A percentile compares a stretch with the other conserved stretches of the same genome.
These are phyloP conservation scores for Babjeviella inositovora DNA, from an alignment of 805 yeast species.

Conservation along the genomic window DNA sequence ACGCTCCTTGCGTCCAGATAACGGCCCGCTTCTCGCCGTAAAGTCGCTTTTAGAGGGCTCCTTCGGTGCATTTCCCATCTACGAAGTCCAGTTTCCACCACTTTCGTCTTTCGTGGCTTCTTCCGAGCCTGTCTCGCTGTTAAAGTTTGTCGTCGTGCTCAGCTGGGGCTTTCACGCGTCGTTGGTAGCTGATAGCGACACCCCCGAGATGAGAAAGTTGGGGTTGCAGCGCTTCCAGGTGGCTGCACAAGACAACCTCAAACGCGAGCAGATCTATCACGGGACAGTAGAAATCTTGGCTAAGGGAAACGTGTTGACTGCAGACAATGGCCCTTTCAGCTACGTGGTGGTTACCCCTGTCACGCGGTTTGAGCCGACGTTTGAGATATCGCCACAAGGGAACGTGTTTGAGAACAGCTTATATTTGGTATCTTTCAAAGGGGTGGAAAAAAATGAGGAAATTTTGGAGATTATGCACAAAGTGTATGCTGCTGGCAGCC, in stretches of 20 bases:
- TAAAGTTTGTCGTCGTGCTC: slow-evolving; percentile 42
- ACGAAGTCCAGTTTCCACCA: slow-evolving; percentile 23
- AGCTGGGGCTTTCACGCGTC: slow-evolving; percentile 86
- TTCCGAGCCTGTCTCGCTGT: slow-evolving; percentile 5
- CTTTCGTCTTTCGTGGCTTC: slow-evolving; percentile 13
- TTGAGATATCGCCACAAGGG: slow-evolving; percentile 48
- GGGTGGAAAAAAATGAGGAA: slow-evolving; percentile 11
- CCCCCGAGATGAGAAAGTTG: slow-evolving; percentile 41
- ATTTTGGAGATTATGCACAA: slow-evolving; percentile 38
- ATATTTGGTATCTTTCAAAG: slow-evolving; percentile 30
- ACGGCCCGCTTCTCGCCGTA: slow-evolving; percentile 14
- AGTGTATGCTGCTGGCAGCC: slow-evolving; percentile 42
- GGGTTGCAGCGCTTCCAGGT: slow-evolving; percentile 55
- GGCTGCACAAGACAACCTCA: slow-evolving; percentile 46
- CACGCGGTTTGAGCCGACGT: slow-evolving; percentile 39
- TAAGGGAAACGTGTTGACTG: slow-evolving; percentile 2
- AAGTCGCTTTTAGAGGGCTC: slow-evolving; percentile 12
- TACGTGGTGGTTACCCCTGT: slow-evolving; percentile 46
- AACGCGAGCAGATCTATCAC: slow-evolving; percentile 29
- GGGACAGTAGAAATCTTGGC: slow-evolving; percentile 16
- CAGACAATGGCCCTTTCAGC: slow-evolving; percentile 25
- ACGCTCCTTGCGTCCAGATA: slow-evolving; percentile 31
- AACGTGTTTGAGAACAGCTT: slow-evolving; percentile 20
- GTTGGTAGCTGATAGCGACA: slow-evolving; percentile 66
- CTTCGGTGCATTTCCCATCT: slow-evolving; percentile 19